Evolutionary conservation across 164 flowering plant genomes (phyloP).

Genomic region (Sedum album): DNA sequence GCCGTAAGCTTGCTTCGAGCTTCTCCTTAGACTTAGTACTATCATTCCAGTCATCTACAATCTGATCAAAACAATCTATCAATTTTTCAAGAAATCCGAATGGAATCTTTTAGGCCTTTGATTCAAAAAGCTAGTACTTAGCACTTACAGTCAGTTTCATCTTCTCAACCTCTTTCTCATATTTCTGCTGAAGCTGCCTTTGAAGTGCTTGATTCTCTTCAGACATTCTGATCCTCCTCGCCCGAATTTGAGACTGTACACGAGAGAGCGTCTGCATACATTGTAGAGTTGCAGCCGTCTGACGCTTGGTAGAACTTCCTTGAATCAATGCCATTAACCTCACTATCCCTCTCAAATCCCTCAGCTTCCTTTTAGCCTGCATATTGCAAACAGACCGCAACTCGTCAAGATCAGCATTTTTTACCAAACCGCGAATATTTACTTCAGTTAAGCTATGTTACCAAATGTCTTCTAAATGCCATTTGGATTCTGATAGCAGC

Average conservation of each 20-base stretch:
- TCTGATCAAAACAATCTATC: too few relatives aligned
- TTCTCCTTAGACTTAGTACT: constrained; percentile 57
- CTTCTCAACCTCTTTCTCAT: constrained; percentile 46
- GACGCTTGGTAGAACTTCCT: constrained; percentile 58
- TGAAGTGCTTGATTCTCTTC: too few relatives aligned
- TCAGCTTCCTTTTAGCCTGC: constrained; percentile 33
- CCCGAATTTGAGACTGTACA: constrained; percentile 63
- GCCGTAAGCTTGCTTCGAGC: constrained; percentile 38
- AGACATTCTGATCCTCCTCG: constrained; percentile 57
- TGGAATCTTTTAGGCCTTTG: too few relatives aligned
- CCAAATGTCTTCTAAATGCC: constrained; percentile 72
- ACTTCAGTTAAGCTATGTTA: too few relatives aligned
- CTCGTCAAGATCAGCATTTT: too few relatives aligned
- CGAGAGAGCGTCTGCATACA: constrained; percentile 72
- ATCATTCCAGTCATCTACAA: constrained; percentile 50
- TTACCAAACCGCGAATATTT: too few relatives aligned
- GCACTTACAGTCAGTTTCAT: constrained; percentile 37
- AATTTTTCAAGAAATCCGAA: too few relatives aligned
- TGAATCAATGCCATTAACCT: constrained; percentile 53
- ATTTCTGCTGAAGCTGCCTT: constrained; percentile 49
- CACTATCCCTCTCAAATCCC: constrained; percentile 61
- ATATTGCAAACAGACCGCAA: too few relatives aligned
- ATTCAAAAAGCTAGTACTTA: too few relatives aligned
- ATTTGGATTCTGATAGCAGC: constrained; percentile 77
- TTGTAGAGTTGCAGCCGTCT: constrained; percentile 40